Conservation (phyloP, 192 early-diverging fungal genomes). For the Coemansia sp. region DNA sequence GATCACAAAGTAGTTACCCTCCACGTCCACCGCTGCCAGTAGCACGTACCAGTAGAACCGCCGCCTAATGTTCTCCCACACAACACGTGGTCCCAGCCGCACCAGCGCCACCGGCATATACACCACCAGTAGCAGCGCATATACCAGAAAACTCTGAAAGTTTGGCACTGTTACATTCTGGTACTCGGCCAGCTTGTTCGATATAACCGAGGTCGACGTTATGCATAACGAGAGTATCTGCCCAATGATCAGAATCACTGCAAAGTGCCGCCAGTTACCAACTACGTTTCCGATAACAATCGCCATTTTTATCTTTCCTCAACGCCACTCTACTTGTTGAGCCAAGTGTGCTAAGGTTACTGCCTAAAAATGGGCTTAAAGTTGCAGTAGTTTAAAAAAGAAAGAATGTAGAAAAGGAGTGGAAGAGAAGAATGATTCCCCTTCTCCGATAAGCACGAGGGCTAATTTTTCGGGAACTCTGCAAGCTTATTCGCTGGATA, state of each 20-base stretch:
- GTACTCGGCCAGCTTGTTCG: slow-evolving; percentile 59
- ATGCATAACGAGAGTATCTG: slow-evolving; percentile 75
- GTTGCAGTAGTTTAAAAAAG: slow-evolving; percentile 52
- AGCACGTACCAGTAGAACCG: slow-evolving; percentile 59
- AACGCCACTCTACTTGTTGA: neutral
- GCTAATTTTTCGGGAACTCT: neutral
- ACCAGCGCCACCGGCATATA: slow-evolving; percentile 54
- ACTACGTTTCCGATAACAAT: slow-evolving; percentile 1
- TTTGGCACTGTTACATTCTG: slow-evolving; percentile 65
- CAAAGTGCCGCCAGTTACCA: slow-evolving; percentile 52
- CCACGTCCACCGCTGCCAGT: slow-evolving; percentile 71
- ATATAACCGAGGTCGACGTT: slow-evolving; percentile 68
- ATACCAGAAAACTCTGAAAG: slow-evolving; percentile 71
- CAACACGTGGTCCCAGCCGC: slow-evolving; percentile 38
- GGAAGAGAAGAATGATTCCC: neutral
- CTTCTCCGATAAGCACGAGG: neutral
- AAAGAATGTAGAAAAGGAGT: neutral
- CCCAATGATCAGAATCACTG: slow-evolving; percentile 56
- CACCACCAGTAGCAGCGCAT: slow-evolving; percentile 53
- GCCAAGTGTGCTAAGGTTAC: slow-evolving; percentile 14
- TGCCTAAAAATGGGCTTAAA: slow-evolving; percentile 56
- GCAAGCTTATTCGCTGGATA: neutral
- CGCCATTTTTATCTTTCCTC: slow-evolving; percentile 53
- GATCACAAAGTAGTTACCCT: slow-evolving; percentile 81
- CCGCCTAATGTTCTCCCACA: slow-evolving; percentile 43